A percentile compares a stretch with the other conserved stretches of the same genome.
Evolutionary conservation across 1,284 basidiomycete genomes (phyloP).

Genomic region (Fomitiporia mediterranea): DNA sequence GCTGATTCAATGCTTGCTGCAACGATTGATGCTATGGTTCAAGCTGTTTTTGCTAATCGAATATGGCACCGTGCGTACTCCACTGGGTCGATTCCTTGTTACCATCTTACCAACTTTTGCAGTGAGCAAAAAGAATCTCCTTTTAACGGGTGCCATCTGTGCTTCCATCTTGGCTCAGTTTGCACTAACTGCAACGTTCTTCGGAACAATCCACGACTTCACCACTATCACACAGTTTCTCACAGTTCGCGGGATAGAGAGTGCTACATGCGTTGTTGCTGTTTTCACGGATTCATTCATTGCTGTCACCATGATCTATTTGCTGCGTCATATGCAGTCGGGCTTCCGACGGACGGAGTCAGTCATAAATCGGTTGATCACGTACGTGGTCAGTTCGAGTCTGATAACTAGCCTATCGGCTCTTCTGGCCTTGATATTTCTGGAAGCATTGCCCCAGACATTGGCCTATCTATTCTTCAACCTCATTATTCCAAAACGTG

Average conservation of each 20-base stretch:
- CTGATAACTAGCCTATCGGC: conserved; percentile 15
- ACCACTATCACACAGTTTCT: neutral
- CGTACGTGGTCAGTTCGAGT: conserved; percentile 21
- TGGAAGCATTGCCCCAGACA: neutral
- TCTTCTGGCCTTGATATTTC: neutral
- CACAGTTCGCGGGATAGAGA: neutral
- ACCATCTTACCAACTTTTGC: neutral
- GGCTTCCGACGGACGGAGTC: conserved; percentile 10
- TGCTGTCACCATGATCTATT: conserved; percentile 9
- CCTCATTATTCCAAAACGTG: neutral
- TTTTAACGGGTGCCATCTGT: neutral
- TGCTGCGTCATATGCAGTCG: neutral
- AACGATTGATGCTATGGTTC: neutral
- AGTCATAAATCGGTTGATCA: conserved; percentile 14
- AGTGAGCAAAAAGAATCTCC: conserved; percentile 6
- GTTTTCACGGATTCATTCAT: conserved; percentile 15
- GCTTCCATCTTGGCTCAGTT: neutral
- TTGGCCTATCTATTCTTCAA: conserved; percentile 7
- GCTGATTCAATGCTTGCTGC: neutral
- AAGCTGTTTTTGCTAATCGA: neutral
- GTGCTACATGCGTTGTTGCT: neutral
- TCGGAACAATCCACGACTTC: neutral
- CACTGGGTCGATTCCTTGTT: neutral
- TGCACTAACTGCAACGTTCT: neutral
- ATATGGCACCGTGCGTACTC: neutral